Evolutionary conservation across 148 eudicot species (phyloP), one percentile per base, ranked within the genome.

Genomic region (Chenopodium album): DNA sequence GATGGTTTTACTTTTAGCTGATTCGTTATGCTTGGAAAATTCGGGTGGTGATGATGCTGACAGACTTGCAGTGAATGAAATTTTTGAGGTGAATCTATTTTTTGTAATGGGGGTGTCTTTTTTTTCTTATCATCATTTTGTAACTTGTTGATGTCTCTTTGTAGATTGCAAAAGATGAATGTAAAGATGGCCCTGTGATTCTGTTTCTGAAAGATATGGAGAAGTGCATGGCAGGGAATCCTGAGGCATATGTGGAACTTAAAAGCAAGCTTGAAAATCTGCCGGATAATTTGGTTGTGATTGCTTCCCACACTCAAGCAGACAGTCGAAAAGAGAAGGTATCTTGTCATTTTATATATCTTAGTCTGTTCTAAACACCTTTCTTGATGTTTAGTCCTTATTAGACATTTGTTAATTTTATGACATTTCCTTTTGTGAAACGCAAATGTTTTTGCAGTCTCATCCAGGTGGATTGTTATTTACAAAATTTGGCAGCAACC

Each of bases 281-380:
- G 75, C 95, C 97, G 28, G 90, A 86, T 73, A 94, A 94, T 81
- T 82, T 92, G 78, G 95, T 94, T 60, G 92, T 90, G 73, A 91
- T 96, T 85, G 95, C 97, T 80, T 94, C 99, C 23, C 95, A 90
- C 78, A 85, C 98, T 60, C 95, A 96, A 79, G 77, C 89, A 73
- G 99, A 96, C 85, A 89, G 75, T 85, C 86, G 97, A 63, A 96
- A 94, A 88, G 98, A 96, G 79, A 94, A 96, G 89, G 99, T 93
- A 81, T 62, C 88, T 78, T 50, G 41, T 13, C 19, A 9, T 64
- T 62, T 68, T 17, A 71, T 23, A 10, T 71, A 7, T 56, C 44
- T 47, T 4, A 17, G 9, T 71, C 28, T 74, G 7, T 32, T 76
- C 78, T 73, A 32, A 13, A 17, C 1, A 76, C 10, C 41, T 56